A percentile compares a stretch with the other conserved stretches of the same genome.
phyloP scores from a whole-genome alignment of 192 early-diverging fungal species.

The Mortierella alpina region DNA sequence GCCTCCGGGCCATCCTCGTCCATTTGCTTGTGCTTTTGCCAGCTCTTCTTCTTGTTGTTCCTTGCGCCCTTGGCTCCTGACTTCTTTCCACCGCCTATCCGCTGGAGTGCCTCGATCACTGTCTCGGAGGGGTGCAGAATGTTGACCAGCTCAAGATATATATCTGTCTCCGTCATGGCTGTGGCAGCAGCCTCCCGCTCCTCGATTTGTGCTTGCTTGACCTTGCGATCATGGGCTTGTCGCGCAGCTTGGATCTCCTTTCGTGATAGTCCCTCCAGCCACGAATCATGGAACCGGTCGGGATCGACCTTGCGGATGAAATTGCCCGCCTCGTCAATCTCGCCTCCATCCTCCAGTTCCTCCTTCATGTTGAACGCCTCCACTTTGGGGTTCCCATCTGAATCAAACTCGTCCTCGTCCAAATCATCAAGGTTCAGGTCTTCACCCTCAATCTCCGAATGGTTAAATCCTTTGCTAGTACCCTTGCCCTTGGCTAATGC shows the following conservation, averaged over 20 bases:
- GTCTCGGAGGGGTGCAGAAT: conserved; percentile 69
- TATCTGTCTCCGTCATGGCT: conserved; percentile 65
- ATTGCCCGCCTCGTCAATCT: conserved; percentile 73
- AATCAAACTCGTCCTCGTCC: conserved; percentile 64
- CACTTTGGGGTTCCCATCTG: conserved; percentile 69
- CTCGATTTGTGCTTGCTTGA: conserved; percentile 51
- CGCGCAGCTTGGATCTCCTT: conserved; percentile 68
- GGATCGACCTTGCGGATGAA: conserved; percentile 80
- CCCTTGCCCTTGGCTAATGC: conserved; percentile 23
- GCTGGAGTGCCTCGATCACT: conserved; percentile 68
- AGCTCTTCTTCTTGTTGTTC: conserved; percentile 53
- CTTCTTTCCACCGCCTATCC: conserved; percentile 62
- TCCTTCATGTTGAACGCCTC: conserved; percentile 84
- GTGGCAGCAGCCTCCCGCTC: conserved; percentile 58
- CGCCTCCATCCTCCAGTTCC: conserved; percentile 77
- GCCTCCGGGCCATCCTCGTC: conserved; percentile 11
- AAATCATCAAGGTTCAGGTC: conserved; percentile 58
- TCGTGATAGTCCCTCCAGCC: conserved; percentile 74
- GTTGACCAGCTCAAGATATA: conserved; percentile 66
- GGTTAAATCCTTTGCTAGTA: conserved; percentile 14
- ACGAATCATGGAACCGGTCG: conserved; percentile 75
- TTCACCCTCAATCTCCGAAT: conserved; percentile 65
- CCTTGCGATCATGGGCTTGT: conserved; percentile 61
- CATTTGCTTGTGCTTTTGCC: conserved; percentile 49
- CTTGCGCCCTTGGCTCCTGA: conserved; percentile 54